Conservation (phyloP, 768 basidiomycete species). For the Omphalotus guepiniiformis region DNA sequence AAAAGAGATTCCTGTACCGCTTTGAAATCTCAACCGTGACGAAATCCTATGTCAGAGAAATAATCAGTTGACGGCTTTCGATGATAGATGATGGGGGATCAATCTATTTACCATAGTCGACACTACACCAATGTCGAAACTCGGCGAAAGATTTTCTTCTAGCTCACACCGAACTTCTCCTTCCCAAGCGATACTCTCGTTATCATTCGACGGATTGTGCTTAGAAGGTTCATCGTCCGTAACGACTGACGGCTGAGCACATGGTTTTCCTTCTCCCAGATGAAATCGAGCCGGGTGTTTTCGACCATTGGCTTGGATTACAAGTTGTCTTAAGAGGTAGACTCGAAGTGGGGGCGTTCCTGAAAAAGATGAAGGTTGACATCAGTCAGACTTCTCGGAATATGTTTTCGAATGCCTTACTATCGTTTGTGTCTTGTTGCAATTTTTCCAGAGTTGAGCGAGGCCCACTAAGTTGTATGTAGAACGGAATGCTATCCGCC, state of each 20-base stretch:
- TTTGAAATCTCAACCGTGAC: constrained; percentile 3
- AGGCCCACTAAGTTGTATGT: constrained; percentile 3
- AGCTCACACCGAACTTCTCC: neutral
- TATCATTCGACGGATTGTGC: no score
- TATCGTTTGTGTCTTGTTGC: neutral
- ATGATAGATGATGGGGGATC: neutral
- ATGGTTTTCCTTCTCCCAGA: constrained; percentile 2
- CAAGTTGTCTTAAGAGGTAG: constrained; percentile 1
- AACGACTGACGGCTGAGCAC: neutral
- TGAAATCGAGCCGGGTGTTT: neutral
- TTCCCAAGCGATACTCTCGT: constrained; percentile 6
- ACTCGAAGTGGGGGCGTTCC: neutral
- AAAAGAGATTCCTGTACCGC: neutral
- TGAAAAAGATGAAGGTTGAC: neutral
- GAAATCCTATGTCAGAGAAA: constrained; percentile 2
- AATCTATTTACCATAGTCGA: neutral
- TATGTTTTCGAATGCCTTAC: neutral
- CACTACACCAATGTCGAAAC: constrained; percentile 2
- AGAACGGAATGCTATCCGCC: constrained; percentile 2
- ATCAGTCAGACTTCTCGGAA: neutral
- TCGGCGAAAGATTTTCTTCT: neutral
- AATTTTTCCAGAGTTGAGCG: neutral
- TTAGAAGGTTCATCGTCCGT: no score
- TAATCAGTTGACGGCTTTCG: neutral
- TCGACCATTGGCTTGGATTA: neutral